Percentiles rank a stretch among this genome's conserved stretches.
Evolutionary conservation across 345 rosid genomes (phyloP).

Genomic region (Corchorus olitorius): DNA sequence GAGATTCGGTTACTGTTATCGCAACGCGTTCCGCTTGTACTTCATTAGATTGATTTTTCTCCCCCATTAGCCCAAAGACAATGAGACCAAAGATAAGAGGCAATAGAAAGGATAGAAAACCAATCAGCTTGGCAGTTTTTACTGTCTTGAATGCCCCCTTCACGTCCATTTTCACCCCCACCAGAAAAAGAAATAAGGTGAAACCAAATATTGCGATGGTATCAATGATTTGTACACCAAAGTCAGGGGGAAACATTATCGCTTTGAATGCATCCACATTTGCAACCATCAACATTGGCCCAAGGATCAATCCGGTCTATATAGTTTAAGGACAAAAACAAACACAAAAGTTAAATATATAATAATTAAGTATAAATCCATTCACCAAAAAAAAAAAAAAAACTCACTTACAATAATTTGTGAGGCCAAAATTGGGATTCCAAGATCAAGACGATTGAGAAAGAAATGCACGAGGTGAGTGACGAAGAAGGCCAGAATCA

Average conservation of each 20-base stretch:
- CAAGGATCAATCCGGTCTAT: conserved; percentile 31
- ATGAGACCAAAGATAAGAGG: conserved; percentile 23
- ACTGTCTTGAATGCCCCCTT: conserved; percentile 19
- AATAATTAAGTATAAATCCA: background rate
- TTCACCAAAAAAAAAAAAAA: too few species aligned
- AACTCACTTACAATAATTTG: too few species aligned
- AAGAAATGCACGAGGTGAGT: conserved; percentile 16
- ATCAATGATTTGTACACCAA: conserved; percentile 28
- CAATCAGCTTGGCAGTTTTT: conserved; percentile 32
- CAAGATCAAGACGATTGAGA: conserved; percentile 15
- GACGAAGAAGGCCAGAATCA: conserved; percentile 23
- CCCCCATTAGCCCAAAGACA: background rate
- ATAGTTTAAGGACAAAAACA: background rate
- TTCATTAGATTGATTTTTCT: too few species aligned
- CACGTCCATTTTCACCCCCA: too few species aligned
- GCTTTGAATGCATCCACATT: background rate
- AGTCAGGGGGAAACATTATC: background rate
- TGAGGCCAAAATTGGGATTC: conserved; percentile 29
- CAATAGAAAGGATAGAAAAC: conserved; percentile 21
- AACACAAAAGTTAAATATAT: background rate
- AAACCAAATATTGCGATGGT: conserved; percentile 41
- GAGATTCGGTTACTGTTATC: conserved; percentile 24
- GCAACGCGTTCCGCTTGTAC: background rate
- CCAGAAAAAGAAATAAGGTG: conserved; percentile 32
- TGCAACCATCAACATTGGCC: conserved; percentile 3